Evolutionary conservation across 176 grass and related monocot genomes (phyloP).

Genomic region (Panicum miliaceum): DNA sequence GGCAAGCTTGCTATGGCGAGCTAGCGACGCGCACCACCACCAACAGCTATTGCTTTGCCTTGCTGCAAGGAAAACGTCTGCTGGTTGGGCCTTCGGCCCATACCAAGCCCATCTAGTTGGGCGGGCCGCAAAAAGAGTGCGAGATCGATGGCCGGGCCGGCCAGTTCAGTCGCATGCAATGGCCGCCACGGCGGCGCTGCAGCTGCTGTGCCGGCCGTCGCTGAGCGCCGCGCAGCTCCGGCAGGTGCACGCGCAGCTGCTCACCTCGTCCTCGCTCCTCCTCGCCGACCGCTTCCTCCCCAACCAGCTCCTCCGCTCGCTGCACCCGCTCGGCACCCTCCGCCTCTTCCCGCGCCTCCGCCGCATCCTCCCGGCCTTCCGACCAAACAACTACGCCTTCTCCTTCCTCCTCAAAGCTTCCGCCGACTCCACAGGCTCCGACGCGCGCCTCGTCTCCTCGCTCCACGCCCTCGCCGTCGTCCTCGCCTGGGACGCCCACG

Average conservation of each 20-base stretch:
- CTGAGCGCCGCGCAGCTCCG: slow-evolving; percentile 45
- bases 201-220: slow-evolving; percentile 38
- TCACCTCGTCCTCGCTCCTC: slow-evolving; percentile 24
- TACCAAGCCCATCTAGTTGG: background rate
- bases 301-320: slow-evolving; percentile 47
- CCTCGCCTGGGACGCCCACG: slow-evolving; percentile 50
- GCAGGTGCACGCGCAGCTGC: slow-evolving; percentile 56
- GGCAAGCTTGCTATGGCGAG: too few relatives aligned
- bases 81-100: too few relatives aligned
- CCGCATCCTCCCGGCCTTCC: slow-evolving; percentile 39
- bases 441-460: background rate
- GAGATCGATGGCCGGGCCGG: too few relatives aligned
- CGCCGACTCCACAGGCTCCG: background rate
- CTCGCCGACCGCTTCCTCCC: slow-evolving; percentile 52
- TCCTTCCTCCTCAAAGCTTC: slow-evolving; percentile 56
- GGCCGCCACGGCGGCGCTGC: background rate
- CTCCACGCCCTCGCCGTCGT: slow-evolving; percentile 50
- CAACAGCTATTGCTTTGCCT: background rate
- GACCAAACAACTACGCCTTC: slow-evolving; percentile 59
- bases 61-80: too few relatives aligned
- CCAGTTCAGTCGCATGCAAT: background rate
- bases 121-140: too few relatives aligned
- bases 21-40: background rate
- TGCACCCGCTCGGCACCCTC: slow-evolving; percentile 22
- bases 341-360: slow-evolving; percentile 51